Evolutionary conservation across 768 basidiomycete species (phyloP).

Genomic region (Termitomyces sp.): DNA sequence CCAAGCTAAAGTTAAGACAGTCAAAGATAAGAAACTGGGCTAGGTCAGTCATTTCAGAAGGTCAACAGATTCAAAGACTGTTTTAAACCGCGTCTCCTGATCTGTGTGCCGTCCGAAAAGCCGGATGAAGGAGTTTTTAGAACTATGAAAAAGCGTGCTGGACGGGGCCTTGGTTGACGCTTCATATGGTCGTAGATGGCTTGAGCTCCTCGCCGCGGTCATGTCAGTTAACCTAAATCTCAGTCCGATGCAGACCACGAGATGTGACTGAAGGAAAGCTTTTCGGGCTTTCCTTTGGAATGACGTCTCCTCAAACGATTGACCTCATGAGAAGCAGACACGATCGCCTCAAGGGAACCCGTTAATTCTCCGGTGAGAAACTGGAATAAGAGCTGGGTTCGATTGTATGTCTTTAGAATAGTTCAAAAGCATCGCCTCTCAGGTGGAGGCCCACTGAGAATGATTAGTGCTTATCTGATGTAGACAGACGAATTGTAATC

Average conservation of each 20-base stretch:
- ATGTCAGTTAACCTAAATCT: background rate
- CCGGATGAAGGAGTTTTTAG: background rate
- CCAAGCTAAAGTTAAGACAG: background rate
- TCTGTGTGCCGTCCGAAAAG: background rate
- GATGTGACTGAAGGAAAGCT: background rate
- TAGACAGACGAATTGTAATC: background rate
- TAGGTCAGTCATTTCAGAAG: background rate
- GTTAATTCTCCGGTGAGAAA: background rate
- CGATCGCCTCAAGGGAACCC: background rate
- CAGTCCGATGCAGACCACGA: background rate
- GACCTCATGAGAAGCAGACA: background rate
- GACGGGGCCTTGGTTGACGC: background rate
- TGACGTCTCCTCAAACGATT: background rate
- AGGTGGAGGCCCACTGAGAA: background rate
- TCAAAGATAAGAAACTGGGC: background rate
- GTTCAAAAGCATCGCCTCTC: background rate
- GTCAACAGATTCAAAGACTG: background rate
- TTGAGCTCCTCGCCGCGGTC: background rate
- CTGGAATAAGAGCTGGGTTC: background rate
- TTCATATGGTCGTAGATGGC: background rate
- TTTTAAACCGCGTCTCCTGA: background rate
- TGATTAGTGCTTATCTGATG: slow-evolving; percentile 7
- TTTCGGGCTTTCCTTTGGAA: background rate
- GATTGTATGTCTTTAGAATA: background rate
- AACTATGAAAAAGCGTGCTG: background rate